Evolutionary conservation across 768 basidiomycete genomes (phyloP).

Genomic region (Chiua virens): DNA sequence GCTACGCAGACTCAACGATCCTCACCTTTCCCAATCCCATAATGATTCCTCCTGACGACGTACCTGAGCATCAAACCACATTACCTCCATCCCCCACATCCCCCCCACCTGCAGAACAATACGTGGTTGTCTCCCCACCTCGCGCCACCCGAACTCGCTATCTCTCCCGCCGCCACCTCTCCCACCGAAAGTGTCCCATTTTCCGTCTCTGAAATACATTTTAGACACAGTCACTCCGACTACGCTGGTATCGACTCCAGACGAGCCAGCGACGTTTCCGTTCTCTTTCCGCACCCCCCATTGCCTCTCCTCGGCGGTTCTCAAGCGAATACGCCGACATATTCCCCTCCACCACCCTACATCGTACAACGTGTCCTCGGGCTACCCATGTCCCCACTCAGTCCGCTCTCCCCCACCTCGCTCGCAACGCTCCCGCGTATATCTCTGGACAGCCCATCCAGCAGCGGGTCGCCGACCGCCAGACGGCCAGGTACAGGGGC

Average conservation of each 20-base stretch:
- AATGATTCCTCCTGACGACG: constrained; percentile 39
- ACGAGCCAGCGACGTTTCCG: constrained; percentile 33
- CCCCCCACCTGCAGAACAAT: constrained; percentile 13
- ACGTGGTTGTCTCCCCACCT: constrained; percentile 27
- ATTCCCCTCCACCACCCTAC: constrained; percentile 27
- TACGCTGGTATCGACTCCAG: constrained; percentile 32
- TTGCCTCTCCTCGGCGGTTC: constrained; percentile 31
- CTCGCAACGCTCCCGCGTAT: not conserved
- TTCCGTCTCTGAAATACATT: constrained; percentile 54
- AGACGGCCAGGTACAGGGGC: constrained; percentile 4
- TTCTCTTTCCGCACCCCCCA: constrained; percentile 44
- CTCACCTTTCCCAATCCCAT: constrained; percentile 45
- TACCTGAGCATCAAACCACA: constrained; percentile 16
- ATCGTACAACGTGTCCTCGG: constrained; percentile 35
- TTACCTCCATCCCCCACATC: constrained; percentile 19
- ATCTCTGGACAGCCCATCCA: not conserved
- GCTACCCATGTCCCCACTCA: constrained; percentile 24
- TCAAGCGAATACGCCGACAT: constrained; percentile 13
- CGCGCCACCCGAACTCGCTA: constrained; percentile 26
- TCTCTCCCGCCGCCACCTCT: constrained; percentile 39
- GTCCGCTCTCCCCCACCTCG: constrained; percentile 2
- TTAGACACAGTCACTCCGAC: constrained; percentile 41
- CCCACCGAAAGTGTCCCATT: constrained; percentile 59
- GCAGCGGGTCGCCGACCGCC: not conserved
- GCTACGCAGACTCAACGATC: constrained; percentile 25